Evolutionary conservation across 371 early-diverging fungal genomes (phyloP).

Genomic region (Mucor sp.): DNA sequence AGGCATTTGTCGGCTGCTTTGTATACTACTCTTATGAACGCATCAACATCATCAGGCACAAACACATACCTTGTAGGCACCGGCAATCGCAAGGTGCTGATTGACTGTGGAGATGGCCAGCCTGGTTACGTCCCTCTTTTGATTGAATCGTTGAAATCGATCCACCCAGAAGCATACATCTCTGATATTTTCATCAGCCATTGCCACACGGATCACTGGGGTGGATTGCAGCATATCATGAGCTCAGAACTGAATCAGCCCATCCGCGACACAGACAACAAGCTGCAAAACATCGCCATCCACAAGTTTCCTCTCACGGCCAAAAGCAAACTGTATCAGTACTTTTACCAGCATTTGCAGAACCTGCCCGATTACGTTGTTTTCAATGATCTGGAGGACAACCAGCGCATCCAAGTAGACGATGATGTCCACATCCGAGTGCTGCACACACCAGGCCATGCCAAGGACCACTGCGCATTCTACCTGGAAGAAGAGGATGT

Average conservation of each 20-base stretch:
- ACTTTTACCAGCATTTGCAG: slow-evolving; percentile 14
- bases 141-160: slow-evolving; percentile 37
- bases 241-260: slow-evolving; percentile 18
- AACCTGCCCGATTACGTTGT: slow-evolving; percentile 28
- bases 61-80: slow-evolving; percentile 83
- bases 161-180: slow-evolving; percentile 42
- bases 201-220: slow-evolving; percentile 82
- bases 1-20: not conserved
- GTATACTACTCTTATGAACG: not conserved
- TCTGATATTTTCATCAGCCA: slow-evolving; percentile 78
- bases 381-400: slow-evolving; percentile 38
- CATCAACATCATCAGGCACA: slow-evolving; percentile 49
- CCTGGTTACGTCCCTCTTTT: slow-evolving; percentile 63
- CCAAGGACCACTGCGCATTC: slow-evolving; percentile 69
- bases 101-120: slow-evolving; percentile 81
- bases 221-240: slow-evolving; percentile 64
- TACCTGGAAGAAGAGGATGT: slow-evolving; percentile 62
- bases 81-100: slow-evolving; percentile 62
- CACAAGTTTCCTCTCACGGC: slow-evolving; percentile 31
- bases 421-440: slow-evolving; percentile 50
- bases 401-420: slow-evolving; percentile 53
- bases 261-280: not conserved
- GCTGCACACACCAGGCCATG: slow-evolving; percentile 76
- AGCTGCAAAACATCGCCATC: slow-evolving; percentile 19
- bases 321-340: not conserved